Conservation (phyloP, 1,284 basidiomycete species). For the Puccinia horiana region DNA sequence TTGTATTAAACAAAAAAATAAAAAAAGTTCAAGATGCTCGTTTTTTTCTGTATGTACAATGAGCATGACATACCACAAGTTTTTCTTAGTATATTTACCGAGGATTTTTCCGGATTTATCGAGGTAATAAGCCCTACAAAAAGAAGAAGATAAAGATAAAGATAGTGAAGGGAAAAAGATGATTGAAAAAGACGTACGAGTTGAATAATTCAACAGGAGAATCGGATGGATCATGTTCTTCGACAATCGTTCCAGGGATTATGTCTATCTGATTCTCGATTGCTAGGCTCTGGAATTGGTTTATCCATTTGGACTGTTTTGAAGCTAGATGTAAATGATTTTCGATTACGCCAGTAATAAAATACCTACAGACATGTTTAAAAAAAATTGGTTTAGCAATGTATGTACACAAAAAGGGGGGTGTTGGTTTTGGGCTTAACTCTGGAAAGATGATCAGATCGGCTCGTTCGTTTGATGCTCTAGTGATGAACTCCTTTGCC, state of each 20-base stretch:
- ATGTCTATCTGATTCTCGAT: conserved; percentile 42
- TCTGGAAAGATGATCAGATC: conserved; percentile 44
- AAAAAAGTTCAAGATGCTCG: not conserved
- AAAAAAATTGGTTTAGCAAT: not conserved
- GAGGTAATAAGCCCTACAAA: conserved; percentile 36
- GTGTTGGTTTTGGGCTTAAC: no score
- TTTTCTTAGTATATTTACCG: conserved; percentile 34
- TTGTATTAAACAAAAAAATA: no score
- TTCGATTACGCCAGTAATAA: conserved; percentile 44
- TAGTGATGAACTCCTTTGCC: conserved; percentile 13
- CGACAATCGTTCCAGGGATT: conserved; percentile 32
- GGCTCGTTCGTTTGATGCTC: not conserved
- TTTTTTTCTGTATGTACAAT: not conserved
- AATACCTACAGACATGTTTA: conserved; percentile 13
- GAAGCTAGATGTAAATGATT: conserved; percentile 24
- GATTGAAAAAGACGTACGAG: conserved; percentile 1
- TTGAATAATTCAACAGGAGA: not conserved
- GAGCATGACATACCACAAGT: conserved; percentile 22
- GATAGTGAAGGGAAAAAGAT: not conserved
- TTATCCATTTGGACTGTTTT: conserved; percentile 21
- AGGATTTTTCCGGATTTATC: conserved; percentile 27
- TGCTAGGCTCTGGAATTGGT: conserved; percentile 24
- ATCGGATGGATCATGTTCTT: not conserved
- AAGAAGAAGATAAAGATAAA: not conserved
- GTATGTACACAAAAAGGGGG: not conserved